phyloP scores from a whole-genome alignment of 305 asterid genomes.

The Lippia alba region DNA sequence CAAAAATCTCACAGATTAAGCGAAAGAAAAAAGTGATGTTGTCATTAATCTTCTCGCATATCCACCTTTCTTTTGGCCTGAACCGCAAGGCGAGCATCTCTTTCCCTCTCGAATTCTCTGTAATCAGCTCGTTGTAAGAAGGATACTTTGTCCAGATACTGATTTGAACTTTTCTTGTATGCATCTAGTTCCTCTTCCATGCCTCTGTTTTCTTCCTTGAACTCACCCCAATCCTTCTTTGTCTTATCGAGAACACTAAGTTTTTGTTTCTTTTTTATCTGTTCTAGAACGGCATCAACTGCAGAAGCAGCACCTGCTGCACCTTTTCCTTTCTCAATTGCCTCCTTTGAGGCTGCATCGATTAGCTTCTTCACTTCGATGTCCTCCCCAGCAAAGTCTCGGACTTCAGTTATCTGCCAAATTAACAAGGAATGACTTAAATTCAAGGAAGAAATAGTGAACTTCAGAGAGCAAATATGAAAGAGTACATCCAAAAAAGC shows the following conservation, averaged over 20 bases:
- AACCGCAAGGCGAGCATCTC: slow-evolving; percentile 84
- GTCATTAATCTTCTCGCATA: slow-evolving; percentile 75
- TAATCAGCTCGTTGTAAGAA: slow-evolving; percentile 91
- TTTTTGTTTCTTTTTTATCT: slow-evolving; percentile 87
- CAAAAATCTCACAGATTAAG: neutral
- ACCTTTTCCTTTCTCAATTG: slow-evolving; percentile 66
- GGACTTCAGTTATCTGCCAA: slow-evolving; percentile 75
- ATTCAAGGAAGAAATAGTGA: neutral
- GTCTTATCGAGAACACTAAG: slow-evolving; percentile 95
- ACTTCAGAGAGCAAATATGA: slow-evolving; percentile 6
- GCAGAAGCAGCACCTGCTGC: slow-evolving; percentile 70
- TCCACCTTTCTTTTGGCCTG: slow-evolving; percentile 86
- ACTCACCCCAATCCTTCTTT: slow-evolving; percentile 97
- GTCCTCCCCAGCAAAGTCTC: slow-evolving; percentile 93
- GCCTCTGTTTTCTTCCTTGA: slow-evolving; percentile 84
- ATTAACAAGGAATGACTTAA: slow-evolving; percentile 12
- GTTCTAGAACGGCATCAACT: slow-evolving; percentile 88
- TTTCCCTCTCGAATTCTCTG: slow-evolving; percentile 88
- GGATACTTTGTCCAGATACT: slow-evolving; percentile 81
- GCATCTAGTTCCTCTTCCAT: slow-evolving; percentile 91
- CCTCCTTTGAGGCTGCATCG: slow-evolving; percentile 68
- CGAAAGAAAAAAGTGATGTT: neutral
- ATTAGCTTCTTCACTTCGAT: slow-evolving; percentile 82
- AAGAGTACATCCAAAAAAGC: neutral
- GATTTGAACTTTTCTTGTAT: slow-evolving; percentile 91